These are phyloP conservation scores for Microsporum ferrugineum DNA, from an alignment of 2,329 filamentous ascomycete genomes.

Conservation along the genomic window DNA sequence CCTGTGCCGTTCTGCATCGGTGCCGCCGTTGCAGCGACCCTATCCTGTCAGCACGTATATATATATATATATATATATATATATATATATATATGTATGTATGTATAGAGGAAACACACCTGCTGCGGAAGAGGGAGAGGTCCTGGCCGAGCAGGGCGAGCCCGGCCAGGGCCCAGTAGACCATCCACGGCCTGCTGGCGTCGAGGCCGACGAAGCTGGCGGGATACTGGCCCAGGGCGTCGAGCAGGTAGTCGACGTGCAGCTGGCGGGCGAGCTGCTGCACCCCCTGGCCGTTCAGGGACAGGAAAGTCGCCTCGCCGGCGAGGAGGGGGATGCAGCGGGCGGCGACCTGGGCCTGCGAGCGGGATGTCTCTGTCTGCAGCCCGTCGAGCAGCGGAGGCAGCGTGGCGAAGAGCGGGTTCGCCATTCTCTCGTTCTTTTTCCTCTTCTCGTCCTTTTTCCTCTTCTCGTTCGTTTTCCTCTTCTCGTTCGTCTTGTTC, in stretches of 20 bases:
- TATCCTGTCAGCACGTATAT: slow-evolving; percentile 18
- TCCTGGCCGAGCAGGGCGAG: slow-evolving; percentile 69
- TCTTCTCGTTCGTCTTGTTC: background rate
- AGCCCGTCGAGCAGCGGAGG: slow-evolving; percentile 57
- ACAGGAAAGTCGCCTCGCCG: slow-evolving; percentile 34
- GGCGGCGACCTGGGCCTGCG: slow-evolving; percentile 58
- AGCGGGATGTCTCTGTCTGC: slow-evolving; percentile 53
- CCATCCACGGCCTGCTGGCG: slow-evolving; percentile 81
- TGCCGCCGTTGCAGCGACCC: slow-evolving; percentile 59
- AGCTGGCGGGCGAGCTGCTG: slow-evolving; percentile 57
- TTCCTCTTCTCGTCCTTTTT: slow-evolving; percentile 3
- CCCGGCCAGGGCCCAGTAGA: slow-evolving; percentile 81
- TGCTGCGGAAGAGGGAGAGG: slow-evolving; percentile 21
- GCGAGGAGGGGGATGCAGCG: slow-evolving; percentile 58
- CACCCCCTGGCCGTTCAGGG: slow-evolving; percentile 58
- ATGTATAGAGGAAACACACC: background rate
- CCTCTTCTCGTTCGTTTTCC: background rate
- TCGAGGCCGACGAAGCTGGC: slow-evolving; percentile 62
- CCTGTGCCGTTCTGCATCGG: slow-evolving; percentile 73
- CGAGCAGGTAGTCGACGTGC: slow-evolving; percentile 41
- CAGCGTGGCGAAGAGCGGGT: slow-evolving; percentile 32
- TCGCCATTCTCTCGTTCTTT: slow-evolving; percentile 17
- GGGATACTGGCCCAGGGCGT: slow-evolving; percentile 50
- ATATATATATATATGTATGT: background rate
- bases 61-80: background rate